Evolutionary conservation across 2,329 filamentous ascomycete genomes (phyloP), one percentile per base, ranked within the genome.

Genomic region (Cladophialophora exuberans): DNA sequence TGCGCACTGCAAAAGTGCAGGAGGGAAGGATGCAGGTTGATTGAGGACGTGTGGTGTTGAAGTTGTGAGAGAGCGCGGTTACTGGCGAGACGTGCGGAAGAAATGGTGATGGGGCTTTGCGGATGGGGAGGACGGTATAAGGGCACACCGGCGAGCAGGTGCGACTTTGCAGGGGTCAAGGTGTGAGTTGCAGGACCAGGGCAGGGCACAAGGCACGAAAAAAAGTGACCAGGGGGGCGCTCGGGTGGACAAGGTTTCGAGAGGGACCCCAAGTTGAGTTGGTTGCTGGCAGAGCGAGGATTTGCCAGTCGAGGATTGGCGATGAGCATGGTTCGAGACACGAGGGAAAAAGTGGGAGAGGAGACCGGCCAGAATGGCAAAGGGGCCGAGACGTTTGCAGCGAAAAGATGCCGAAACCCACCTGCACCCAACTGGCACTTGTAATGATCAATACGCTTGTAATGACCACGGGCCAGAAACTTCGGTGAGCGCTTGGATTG

Each of bases 111-210:
- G 44, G 45, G 28, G 44, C 30, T 49, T 43, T 17, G 46, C 36
- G 20, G 52, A 57, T 57, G 52, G 52, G 56, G 56, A 59, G 47
- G 39, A 15, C 42, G 36, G 52, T 55, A 61, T 59, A 56, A 55
- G 51, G 54, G 28, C 31, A 30, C 22, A 35, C 44, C 30, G 31
- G 38, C 35, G 30, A 38, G 42, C 42, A 44, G 48, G 38, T 42
- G 42, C 43, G 15, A 28, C 38, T 38, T 39, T 20, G 30, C 31
- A 30, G 45, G 46, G 46, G 44, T 18, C 30, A 35, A 38, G 44
- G 39, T 35, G 35, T 51, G 26, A 51, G 36, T 43, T 51, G 36
- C 41, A 57, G 54, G 26, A 36, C 22, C 26, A 42, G 52, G 53
- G 57, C 26, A 42, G 52, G 53, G 57, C 54, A 54, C 54, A 52